Conservation (phyloP, 2,329 filamentous ascomycete species). For the Fulvia fulva region DNA sequence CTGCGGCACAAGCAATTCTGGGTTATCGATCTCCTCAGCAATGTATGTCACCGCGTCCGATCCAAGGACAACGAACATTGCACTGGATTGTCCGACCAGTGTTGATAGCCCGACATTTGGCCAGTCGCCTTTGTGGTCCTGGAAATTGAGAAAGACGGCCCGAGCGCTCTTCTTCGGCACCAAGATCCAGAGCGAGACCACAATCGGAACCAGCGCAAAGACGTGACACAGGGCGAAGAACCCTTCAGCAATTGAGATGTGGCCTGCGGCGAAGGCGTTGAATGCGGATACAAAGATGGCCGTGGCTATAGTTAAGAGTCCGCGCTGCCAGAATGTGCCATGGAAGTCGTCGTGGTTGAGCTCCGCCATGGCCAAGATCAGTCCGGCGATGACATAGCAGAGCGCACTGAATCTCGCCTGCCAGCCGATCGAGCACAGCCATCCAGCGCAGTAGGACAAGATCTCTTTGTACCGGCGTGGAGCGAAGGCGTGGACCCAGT, state of each 20-base stretch:
- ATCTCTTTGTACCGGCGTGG: slow-evolving; percentile 39
- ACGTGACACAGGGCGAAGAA: slow-evolving; percentile 32
- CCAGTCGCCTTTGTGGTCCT: slow-evolving; percentile 38
- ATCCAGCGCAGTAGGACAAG: slow-evolving; percentile 44
- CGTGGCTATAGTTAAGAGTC: slow-evolving; percentile 24
- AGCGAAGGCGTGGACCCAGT: slow-evolving; percentile 43
- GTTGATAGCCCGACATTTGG: slow-evolving; percentile 34
- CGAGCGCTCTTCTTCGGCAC: slow-evolving; percentile 15
- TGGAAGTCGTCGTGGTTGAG: slow-evolving; percentile 34
- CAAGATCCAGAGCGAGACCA: slow-evolving; percentile 30
- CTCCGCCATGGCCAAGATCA: slow-evolving; percentile 45
- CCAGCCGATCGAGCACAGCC: slow-evolving; percentile 37
- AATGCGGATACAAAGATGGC: slow-evolving; percentile 23
- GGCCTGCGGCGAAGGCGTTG: slow-evolving; percentile 29
- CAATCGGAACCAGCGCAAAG: slow-evolving; percentile 32
- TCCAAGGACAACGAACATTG: slow-evolving; percentile 27
- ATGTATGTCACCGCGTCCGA: slow-evolving; percentile 42
- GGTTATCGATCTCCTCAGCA: slow-evolving; percentile 43
- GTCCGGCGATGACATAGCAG: slow-evolving; percentile 43
- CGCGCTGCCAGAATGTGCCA: slow-evolving; percentile 23
- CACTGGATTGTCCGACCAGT: slow-evolving; percentile 39
- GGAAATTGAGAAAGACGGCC: slow-evolving; percentile 35
- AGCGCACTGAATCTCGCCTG: slow-evolving; percentile 43
- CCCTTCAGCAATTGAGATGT: slow-evolving; percentile 31
- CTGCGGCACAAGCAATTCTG: slow-evolving; percentile 38